Evolutionary conservation across 2,329 filamentous ascomycete genomes (phyloP).

Genomic region (Neurospora sp.): DNA sequence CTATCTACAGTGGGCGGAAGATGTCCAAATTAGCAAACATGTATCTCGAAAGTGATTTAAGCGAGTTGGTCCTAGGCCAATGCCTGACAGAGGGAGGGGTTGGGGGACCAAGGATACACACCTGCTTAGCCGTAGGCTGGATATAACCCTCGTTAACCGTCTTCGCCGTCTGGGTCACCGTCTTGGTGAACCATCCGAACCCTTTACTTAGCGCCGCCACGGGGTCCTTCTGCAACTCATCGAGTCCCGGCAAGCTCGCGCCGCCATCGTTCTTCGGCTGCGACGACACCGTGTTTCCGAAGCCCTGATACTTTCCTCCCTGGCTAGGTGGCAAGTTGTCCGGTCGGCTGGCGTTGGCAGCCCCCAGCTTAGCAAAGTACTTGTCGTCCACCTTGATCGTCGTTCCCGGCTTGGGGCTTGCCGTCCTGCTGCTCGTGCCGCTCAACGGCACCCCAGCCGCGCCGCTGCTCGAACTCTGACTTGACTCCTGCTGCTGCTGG

Average conservation of each 20-base stretch:
- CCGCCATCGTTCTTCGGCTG: constrained; percentile 25
- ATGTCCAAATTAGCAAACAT: constrained; percentile 1
- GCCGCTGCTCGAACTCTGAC: constrained; percentile 19
- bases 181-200: constrained; percentile 86
- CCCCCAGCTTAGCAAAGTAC: constrained; percentile 80
- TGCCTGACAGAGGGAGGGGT: neutral
- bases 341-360: constrained; percentile 67
- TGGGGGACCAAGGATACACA: constrained; percentile 28
- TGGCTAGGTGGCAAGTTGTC: constrained; percentile 73
- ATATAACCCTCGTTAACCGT: constrained; percentile 85
- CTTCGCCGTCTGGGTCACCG: constrained; percentile 83
- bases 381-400: constrained; percentile 66
- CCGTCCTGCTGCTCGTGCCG: constrained; percentile 18
- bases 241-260: constrained; percentile 51
- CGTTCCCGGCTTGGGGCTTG: constrained; percentile 25
- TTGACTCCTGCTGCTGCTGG: constrained; percentile 6
- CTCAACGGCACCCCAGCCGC: constrained; percentile 28
- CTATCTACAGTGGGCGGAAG: constrained; percentile 43
- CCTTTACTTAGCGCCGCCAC: constrained; percentile 81
- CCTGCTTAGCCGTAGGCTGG: constrained; percentile 83
- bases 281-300: constrained; percentile 64
- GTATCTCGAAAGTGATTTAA: neutral
- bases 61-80: neutral
- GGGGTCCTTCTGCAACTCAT: constrained; percentile 86
- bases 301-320: constrained; percentile 85